phyloP scores from a whole-genome alignment of 257 asterid species.

The Vinca minor region DNA sequence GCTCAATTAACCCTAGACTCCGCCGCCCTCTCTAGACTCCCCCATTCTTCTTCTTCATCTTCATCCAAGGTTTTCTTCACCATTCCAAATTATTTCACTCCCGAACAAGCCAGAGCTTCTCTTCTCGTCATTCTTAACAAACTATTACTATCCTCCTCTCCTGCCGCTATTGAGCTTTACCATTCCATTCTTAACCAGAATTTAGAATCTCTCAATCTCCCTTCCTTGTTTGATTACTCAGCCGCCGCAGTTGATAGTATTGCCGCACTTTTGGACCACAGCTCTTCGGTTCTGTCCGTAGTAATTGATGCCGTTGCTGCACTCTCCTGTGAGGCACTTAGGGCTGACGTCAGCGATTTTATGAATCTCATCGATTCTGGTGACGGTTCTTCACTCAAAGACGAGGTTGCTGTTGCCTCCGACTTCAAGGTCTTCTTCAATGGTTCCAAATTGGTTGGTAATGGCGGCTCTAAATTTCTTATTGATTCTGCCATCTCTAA shows the following conservation, averaged over 20 bases:
- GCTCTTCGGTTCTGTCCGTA: slow-evolving; percentile 32
- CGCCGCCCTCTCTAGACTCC: slow-evolving; percentile 42
- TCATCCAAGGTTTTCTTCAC: slow-evolving; percentile 25
- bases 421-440: slow-evolving; percentile 63
- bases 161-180: slow-evolving; percentile 32
- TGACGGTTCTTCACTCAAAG: slow-evolving; percentile 80
- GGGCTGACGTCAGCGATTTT: slow-evolving; percentile 54
- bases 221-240: slow-evolving; percentile 30
- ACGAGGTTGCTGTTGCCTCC: slow-evolving; percentile 70
- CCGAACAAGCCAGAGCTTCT: slow-evolving; percentile 56
- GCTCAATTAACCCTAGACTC: slow-evolving; percentile 44
- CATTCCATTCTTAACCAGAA: slow-evolving; percentile 30
- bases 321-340: slow-evolving; percentile 78
- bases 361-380: slow-evolving; percentile 82
- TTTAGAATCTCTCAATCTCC: slow-evolving; percentile 22
- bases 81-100: slow-evolving; percentile 36
- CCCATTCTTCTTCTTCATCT: slow-evolving; percentile 16
- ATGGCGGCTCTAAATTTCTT: slow-evolving; percentile 15
- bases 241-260: slow-evolving; percentile 52
- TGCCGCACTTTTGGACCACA: slow-evolving; percentile 55
- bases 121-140: slow-evolving; percentile 52
- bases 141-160: slow-evolving; percentile 36
- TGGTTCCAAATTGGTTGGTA: slow-evolving; percentile 55
- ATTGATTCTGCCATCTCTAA: slow-evolving; percentile 36
- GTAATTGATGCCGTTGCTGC: slow-evolving; percentile 68